Percentiles rank a stretch among this genome's conserved stretches.
Conservation (phyloP, 2,329 filamentous ascomycete genomes). For the Hymenoscyphus linearis region DNA sequence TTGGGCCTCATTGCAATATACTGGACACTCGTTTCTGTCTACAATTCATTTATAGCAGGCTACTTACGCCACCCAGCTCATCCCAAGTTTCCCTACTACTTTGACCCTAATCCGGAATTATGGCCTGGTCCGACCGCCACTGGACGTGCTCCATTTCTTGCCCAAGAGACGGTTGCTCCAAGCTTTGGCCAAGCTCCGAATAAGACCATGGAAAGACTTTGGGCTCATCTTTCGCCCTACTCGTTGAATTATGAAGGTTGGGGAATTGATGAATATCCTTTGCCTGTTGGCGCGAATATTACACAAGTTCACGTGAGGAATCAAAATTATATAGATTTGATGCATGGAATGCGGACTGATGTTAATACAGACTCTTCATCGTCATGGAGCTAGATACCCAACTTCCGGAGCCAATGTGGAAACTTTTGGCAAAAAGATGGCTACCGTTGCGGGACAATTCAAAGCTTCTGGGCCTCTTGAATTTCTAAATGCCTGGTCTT, state of each 20-base stretch:
- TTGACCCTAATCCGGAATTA: conserved; percentile 55
- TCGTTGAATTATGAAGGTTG: conserved; percentile 63
- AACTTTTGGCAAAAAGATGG: conserved; percentile 51
- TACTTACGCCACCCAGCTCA: background rate
- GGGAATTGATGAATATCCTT: conserved; percentile 65
- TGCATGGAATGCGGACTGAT: background rate
- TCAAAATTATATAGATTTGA: conserved; percentile 15
- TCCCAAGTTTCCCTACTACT: conserved; percentile 53
- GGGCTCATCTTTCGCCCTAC: conserved; percentile 67
- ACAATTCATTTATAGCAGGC: background rate
- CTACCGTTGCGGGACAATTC: conserved; percentile 47
- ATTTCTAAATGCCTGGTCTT: conserved; percentile 66
- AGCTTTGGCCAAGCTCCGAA: conserved; percentile 56
- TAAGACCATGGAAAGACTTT: conserved; percentile 63
- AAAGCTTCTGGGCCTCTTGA: conserved; percentile 53
- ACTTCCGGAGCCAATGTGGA: conserved; percentile 53
- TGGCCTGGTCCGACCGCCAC: conserved; percentile 66
- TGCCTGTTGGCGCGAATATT: conserved; percentile 62
- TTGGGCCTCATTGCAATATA: conserved; percentile 9
- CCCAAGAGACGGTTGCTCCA: conserved; percentile 66
- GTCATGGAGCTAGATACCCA: conserved; percentile 70
- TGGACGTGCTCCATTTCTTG: conserved; percentile 63
- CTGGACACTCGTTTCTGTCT: conserved; percentile 19
- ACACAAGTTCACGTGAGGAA: conserved; percentile 52
- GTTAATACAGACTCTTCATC: conserved; percentile 55